These are phyloP conservation scores for Miscanthus lutarioriparius DNA, from an alignment of 176 grass and related monocot species.

Conservation along the genomic window DNA sequence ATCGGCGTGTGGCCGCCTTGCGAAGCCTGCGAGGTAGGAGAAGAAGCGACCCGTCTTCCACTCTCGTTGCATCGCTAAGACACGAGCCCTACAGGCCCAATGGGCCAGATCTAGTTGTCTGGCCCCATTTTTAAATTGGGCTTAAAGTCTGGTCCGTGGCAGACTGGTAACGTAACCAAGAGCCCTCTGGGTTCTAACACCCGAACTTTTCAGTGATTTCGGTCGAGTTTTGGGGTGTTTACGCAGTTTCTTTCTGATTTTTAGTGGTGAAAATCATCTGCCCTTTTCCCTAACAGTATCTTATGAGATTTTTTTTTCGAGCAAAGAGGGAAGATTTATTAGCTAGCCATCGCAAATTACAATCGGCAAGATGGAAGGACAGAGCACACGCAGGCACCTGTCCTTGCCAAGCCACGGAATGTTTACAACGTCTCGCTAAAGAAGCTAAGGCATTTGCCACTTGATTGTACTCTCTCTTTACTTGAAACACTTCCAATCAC, in stretches of 20 bases:
- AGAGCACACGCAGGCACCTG: too few relatives aligned
- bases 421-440: too few relatives aligned
- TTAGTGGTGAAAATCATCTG: neutral
- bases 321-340: too few relatives aligned
- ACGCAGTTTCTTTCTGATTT: neutral
- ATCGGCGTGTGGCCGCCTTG: constrained; percentile 30
- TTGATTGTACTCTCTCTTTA: too few relatives aligned
- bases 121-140: neutral
- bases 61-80: neutral
- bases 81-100: neutral
- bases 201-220: neutral
- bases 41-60: neutral
- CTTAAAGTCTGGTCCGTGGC: neutral
- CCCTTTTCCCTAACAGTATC: neutral
- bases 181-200: neutral
- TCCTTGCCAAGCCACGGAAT: too few relatives aligned
- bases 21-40: constrained; percentile 37
- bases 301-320: neutral
- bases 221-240: neutral
- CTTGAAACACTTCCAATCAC: too few relatives aligned
- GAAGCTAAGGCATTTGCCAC: too few relatives aligned
- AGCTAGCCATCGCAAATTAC: too few relatives aligned
- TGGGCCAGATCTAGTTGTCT: neutral
- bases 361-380: too few relatives aligned
- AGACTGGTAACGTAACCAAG: neutral